Base-by-base conservation (phyloP, 495 filamentous ascomycete genomes). In the Aspergillus bertholletiae region DNA sequence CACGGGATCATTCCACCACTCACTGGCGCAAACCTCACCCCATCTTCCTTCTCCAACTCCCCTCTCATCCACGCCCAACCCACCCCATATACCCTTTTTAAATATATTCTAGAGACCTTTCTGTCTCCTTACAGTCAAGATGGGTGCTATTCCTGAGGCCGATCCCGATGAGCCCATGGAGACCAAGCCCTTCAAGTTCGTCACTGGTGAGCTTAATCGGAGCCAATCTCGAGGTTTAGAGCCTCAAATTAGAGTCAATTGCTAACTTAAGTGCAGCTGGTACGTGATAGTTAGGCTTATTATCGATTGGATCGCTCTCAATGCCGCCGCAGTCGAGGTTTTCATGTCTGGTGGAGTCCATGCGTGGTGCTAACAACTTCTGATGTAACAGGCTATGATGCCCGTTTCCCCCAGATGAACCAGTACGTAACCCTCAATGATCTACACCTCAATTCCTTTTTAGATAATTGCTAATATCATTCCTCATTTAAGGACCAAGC, bases 151-250 rank as follows among this genome's bases (percentile, higher is more conserved):
- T 72, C 74, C 74, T 62, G 67, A 97, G 90, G 88, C 85, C 65
- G 94, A 97, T 80, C 89, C 91, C 59, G 85, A 86, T 58, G 88
- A 96, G 69, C 87, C 87, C 73, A 84, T 89, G 49, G 75, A 74
- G 75, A 96, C 92, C 74, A 99, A 96, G 85, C 94, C 94, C 75
- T 99, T 99, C 88, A 99, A 99, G 87, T 97, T 97, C 79, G 94
- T 97, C 61, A 97, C 94, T 77, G 94, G 93, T 96, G 85, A 80
- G 90, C 65, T 46, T 41, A 69, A 54, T 57, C 54, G 30, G 62
- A 51, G 37, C 54, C 26, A 57, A 57, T 58, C 57, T 46, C 57
- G 55, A 60, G 63, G 55, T 54, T 51, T 57, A 57, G 55, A 61
- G 48, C 54, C 61, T 72, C 74, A 34, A 35, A 30, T 51, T n/a